Conservation (phyloP, 2,329 filamentous ascomycete species). For the Sordariomycetes sp. region DNA sequence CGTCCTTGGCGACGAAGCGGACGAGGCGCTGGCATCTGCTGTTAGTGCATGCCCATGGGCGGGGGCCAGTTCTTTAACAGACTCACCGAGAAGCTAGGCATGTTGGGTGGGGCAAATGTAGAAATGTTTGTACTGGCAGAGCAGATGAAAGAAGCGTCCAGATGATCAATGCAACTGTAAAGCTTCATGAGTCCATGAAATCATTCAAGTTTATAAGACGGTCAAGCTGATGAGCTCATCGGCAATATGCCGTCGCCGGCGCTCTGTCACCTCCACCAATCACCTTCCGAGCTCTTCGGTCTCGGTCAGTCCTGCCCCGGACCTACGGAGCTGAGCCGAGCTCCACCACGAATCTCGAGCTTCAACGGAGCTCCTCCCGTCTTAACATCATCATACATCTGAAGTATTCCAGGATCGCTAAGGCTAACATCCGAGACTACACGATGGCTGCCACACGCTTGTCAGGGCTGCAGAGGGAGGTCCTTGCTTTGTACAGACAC, state of each 20-base stretch:
- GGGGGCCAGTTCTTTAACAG: background rate
- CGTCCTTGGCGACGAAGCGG: constrained; percentile 64
- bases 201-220: too few species aligned
- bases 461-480: constrained; percentile 86
- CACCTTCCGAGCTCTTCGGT: too few species aligned
- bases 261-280: too few species aligned
- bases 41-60: background rate
- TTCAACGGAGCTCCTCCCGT: background rate
- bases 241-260: too few species aligned
- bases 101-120: background rate
- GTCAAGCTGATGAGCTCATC: too few species aligned
- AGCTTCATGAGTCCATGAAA: too few species aligned
- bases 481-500: constrained; percentile 74
- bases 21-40: constrained; percentile 50
- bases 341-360: too few species aligned
- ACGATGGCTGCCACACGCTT: constrained; percentile 42
- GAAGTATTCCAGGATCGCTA: too few species aligned
- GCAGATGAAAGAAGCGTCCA: background rate
- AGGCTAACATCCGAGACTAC: too few species aligned
- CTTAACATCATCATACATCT: too few species aligned
- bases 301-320: too few species aligned
- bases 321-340: too few species aligned
- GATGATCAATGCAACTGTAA: background rate
- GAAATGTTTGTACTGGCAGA: background rate
- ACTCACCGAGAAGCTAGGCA: constrained; percentile 6